Percentiles rank a stretch among this genome's conserved stretches.
These are phyloP conservation scores for Pythium rhizo-oryzae DNA, from an alignment of 352 stramenopile species.

Conservation along the genomic window DNA sequence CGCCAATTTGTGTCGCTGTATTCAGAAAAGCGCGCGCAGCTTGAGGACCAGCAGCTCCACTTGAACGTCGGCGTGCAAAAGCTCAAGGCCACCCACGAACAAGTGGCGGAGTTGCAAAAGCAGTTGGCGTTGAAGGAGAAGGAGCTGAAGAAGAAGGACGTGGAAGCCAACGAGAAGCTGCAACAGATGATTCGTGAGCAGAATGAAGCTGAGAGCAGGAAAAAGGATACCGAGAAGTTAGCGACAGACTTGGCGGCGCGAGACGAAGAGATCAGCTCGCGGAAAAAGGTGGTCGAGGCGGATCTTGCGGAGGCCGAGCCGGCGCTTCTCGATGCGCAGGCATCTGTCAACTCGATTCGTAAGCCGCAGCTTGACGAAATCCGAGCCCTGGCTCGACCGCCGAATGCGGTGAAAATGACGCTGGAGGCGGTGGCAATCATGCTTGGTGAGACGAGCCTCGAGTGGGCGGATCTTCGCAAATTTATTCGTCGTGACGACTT, in stretches of 20 bases:
- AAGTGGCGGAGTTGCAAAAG: slow-evolving; percentile 92
- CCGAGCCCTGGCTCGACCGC: slow-evolving; percentile 94
- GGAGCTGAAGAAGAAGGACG: slow-evolving; percentile 96
- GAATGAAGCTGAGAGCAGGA: slow-evolving; percentile 97
- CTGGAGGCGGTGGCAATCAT: slow-evolving; percentile 98
- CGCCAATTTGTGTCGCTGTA: slow-evolving; percentile 90
- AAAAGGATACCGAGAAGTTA: slow-evolving; percentile 96
- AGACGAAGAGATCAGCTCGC: slow-evolving; percentile 94
- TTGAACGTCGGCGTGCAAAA: slow-evolving; percentile 99
- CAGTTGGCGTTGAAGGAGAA: slow-evolving; percentile 94
- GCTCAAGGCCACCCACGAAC: slow-evolving; percentile 97
- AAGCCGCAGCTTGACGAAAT: slow-evolving; percentile 99
- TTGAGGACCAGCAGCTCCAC: slow-evolving; percentile 98
- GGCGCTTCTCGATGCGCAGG: slow-evolving; percentile 95
- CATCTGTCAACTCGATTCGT: slow-evolving; percentile 98
- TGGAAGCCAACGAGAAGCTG: slow-evolving; percentile 97
- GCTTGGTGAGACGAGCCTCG: slow-evolving; percentile 95
- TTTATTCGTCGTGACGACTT: slow-evolving; percentile 98
- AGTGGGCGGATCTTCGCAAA: slow-evolving; percentile 98
- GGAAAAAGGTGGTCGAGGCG: slow-evolving; percentile 95
- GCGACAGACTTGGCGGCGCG: slow-evolving; percentile 94
- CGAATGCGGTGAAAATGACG: slow-evolving; percentile 96
- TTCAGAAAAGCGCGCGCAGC: slow-evolving; percentile 89
- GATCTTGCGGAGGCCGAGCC: slow-evolving; percentile 98
- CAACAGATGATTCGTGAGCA: slow-evolving; percentile 99